Evolutionary conservation across 2,329 filamentous ascomycete genomes (phyloP).

Genomic region (Stylonectria norvegica): DNA sequence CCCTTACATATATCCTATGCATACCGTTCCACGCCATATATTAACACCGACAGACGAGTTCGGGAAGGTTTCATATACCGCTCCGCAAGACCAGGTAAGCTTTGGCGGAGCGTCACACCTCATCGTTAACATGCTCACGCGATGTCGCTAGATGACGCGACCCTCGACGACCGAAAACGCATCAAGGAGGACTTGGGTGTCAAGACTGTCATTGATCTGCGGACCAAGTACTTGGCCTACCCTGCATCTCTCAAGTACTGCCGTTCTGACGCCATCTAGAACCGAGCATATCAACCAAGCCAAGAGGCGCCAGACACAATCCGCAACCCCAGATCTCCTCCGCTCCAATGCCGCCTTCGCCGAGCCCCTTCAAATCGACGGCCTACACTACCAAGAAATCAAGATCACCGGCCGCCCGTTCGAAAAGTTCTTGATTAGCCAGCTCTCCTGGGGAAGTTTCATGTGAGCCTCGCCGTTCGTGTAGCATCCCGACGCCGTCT

Average conservation of each 20-base stretch:
- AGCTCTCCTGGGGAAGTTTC: constrained; percentile 64
- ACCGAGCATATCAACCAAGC: constrained; percentile 71
- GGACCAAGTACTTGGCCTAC: constrained; percentile 62
- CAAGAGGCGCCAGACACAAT: constrained; percentile 53
- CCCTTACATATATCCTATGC: not conserved
- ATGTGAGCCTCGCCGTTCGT: constrained; percentile 43
- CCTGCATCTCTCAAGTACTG: not conserved
- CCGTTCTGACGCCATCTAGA: constrained; percentile 35
- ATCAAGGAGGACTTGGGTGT: constrained; percentile 61
- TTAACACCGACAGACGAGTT: constrained; percentile 39
- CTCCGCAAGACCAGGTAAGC: constrained; percentile 59
- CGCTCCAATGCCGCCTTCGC: constrained; percentile 47
- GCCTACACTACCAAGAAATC: constrained; percentile 62
- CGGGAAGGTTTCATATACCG: constrained; percentile 64
- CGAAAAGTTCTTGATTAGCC: constrained; percentile 63
- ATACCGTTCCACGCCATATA: too few species aligned
- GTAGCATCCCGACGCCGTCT: not conserved
- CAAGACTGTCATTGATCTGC: constrained; percentile 72
- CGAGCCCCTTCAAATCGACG: constrained; percentile 59
- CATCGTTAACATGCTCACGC: constrained; percentile 10
- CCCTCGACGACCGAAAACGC: constrained; percentile 56
- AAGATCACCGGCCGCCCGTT: constrained; percentile 72
- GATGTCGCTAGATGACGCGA: constrained; percentile 62
- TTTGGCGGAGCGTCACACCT: not conserved
- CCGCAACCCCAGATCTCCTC: constrained; percentile 37